Percentiles rank a stretch among this genome's conserved stretches.
phyloP scores from a whole-genome alignment of 148 eudicot genomes.

The Cornus florida region DNA sequence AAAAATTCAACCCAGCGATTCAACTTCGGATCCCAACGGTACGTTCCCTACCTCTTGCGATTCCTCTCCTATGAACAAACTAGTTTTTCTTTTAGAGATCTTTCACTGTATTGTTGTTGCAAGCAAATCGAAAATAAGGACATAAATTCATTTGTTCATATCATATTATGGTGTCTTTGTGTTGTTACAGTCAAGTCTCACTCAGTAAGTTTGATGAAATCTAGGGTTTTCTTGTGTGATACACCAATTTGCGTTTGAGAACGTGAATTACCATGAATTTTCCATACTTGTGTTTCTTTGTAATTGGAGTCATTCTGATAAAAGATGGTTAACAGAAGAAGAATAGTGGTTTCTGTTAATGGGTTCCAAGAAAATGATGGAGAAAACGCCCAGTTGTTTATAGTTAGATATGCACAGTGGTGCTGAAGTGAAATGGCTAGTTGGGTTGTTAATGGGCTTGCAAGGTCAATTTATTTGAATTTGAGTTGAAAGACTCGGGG shows the following conservation, averaged over 20 bases:
- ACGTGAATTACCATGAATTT: constrained; percentile 6
- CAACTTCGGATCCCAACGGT: constrained; percentile 1
- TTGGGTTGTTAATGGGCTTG: constrained; percentile 8
- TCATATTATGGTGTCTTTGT: not conserved
- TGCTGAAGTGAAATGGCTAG: not conserved
- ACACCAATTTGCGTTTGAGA: not conserved
- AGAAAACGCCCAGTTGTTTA: not conserved
- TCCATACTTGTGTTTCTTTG: no score
- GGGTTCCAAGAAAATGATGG: not conserved
- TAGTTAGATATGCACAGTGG: not conserved
- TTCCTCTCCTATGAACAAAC: not conserved
- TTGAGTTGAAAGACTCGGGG: not conserved
- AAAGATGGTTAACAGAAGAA: not conserved
- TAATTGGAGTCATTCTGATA: not conserved
- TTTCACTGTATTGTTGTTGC: not conserved
- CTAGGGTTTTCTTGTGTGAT: not conserved
- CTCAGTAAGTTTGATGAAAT: not conserved
- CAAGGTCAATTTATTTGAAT: not conserved
- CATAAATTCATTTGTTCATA: not conserved
- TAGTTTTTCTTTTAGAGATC: not conserved
- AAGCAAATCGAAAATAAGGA: not conserved
- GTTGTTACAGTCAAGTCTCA: not conserved
- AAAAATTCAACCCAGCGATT: not conserved
- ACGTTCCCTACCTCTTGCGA: constrained; percentile 3
- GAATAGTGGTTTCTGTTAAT: no score